Percentiles rank a stretch among this genome's conserved stretches.
These are phyloP conservation scores for Buxus sempervirens DNA, from an alignment of 164 flowering plant genomes.

Conservation along the genomic window DNA sequence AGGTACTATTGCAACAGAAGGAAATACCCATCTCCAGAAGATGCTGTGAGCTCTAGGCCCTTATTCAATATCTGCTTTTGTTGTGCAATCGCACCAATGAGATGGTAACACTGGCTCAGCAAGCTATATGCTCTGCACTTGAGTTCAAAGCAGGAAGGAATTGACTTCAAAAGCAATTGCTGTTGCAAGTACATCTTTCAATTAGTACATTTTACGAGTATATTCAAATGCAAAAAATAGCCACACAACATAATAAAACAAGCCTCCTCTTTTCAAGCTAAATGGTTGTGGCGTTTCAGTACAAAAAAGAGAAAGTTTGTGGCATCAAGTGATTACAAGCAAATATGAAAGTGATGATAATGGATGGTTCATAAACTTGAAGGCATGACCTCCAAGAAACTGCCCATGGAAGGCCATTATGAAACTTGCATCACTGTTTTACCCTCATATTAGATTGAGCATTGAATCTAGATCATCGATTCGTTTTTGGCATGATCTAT, in stretches of 20 bases:
- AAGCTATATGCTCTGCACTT: constrained; percentile 77
- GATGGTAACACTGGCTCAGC: constrained; percentile 81
- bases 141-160: constrained; percentile 89
- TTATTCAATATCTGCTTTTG: constrained; percentile 69
- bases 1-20: neutral
- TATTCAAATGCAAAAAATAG: neutral
- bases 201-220: neutral
- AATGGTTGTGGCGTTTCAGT: too few species aligned
- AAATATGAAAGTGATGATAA: too few species aligned
- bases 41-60: constrained; percentile 55
- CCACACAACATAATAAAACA: neutral
- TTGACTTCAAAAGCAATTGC: constrained; percentile 77
- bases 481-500: too few species aligned
- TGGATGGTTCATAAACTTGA: too few species aligned
- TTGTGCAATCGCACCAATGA: constrained; percentile 70
- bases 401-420: too few species aligned
- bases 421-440: too few species aligned
- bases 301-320: too few species aligned
- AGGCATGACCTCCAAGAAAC: too few species aligned
- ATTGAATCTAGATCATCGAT: too few species aligned
- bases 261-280: too few species aligned
- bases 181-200: constrained; percentile 21
- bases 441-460: too few species aligned
- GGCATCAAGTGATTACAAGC: too few species aligned
- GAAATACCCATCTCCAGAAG: constrained; percentile 57